phyloP scores from a whole-genome alignment of 2,329 filamentous ascomycete species.

The Stagonosporopsis vannaccii region DNA sequence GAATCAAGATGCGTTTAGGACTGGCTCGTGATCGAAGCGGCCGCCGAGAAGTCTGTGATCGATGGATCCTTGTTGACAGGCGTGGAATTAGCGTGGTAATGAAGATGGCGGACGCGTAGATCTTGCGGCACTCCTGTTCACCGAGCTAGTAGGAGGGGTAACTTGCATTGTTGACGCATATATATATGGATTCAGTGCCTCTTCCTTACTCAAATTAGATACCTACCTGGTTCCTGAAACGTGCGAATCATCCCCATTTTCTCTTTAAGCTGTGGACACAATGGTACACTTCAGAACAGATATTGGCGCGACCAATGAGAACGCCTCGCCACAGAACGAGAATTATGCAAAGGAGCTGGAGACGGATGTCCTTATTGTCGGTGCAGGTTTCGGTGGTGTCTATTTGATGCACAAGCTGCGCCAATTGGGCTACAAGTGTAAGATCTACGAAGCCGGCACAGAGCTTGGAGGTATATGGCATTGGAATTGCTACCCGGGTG shows the following conservation, averaged over 20 bases:
- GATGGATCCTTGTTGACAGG: constrained; percentile 1
- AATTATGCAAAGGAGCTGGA: constrained; percentile 47
- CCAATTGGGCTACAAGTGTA: constrained; percentile 50
- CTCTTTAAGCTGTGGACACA: not conserved
- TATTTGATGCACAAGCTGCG: constrained; percentile 53
- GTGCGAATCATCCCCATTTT: not conserved
- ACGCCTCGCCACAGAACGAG: constrained; percentile 31
- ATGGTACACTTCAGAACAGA: constrained; percentile 46
- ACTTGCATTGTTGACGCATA: constrained; percentile 21
- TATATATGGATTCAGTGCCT: constrained; percentile 20
- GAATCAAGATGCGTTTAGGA: constrained; percentile 4
- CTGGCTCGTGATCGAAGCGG: not conserved
- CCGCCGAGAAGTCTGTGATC: constrained; percentile 1
- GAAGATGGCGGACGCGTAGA: constrained; percentile 14
- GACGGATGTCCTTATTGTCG: constrained; percentile 50
- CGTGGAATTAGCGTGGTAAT: constrained; percentile 2
- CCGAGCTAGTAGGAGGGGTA: constrained; percentile 25
- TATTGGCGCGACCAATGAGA: constrained; percentile 37
- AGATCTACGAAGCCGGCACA: constrained; percentile 51
- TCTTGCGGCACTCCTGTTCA: constrained; percentile 16
- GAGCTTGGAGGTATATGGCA: constrained; percentile 55
- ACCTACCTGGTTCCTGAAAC: not conserved
- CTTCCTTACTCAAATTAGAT: not conserved
- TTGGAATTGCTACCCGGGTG: constrained; percentile 56
- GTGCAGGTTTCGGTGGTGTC: constrained; percentile 53